A percentile compares a stretch with the other conserved stretches of the same genome.
Conservation (phyloP, 2,329 filamentous ascomycete species). For the Albophoma yamanashiensis region DNA sequence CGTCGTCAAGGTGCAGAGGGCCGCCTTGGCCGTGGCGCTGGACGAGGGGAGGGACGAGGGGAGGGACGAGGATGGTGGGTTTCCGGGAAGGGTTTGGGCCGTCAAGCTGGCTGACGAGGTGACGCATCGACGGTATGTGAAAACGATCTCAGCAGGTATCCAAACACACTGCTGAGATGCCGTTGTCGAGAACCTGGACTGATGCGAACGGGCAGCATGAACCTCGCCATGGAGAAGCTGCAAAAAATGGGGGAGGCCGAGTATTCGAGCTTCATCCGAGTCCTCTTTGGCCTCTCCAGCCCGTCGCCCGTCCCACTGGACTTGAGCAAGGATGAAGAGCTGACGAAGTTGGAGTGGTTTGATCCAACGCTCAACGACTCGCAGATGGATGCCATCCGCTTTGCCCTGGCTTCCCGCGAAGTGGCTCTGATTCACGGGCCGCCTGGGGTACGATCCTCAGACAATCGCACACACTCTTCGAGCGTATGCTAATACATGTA, state of each 20-base stretch:
- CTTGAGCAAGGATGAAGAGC: constrained; percentile 28
- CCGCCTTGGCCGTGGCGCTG: constrained; percentile 54
- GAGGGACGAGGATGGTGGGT: constrained; percentile 29
- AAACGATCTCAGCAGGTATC: too few relatives aligned
- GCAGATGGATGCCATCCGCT: constrained; percentile 62
- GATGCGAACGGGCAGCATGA: constrained; percentile 38
- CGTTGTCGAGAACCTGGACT: background rate
- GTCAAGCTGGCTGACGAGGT: constrained; percentile 61
- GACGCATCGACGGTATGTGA: constrained; percentile 43
- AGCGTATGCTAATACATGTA: constrained; percentile 5
- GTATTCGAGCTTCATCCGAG: constrained; percentile 49
- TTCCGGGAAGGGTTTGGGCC: constrained; percentile 45
- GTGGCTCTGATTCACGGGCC: constrained; percentile 89
- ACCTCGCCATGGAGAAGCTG: constrained; percentile 48
- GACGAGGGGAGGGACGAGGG: constrained; percentile 60
- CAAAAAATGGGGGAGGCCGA: constrained; percentile 45
- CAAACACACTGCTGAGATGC: background rate
- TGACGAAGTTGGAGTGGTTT: constrained; percentile 44
- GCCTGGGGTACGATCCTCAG: constrained; percentile 50
- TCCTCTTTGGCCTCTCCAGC: constrained; percentile 49
- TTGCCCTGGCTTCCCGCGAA: constrained; percentile 72
- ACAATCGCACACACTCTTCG: background rate
- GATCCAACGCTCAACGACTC: constrained; percentile 53
- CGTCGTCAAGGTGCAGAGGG: constrained; percentile 51
- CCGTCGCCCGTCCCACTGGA: constrained; percentile 37